Base-by-base conservation (phyloP, 1,284 basidiomycete species). In the Puccinia polysora region DNA sequence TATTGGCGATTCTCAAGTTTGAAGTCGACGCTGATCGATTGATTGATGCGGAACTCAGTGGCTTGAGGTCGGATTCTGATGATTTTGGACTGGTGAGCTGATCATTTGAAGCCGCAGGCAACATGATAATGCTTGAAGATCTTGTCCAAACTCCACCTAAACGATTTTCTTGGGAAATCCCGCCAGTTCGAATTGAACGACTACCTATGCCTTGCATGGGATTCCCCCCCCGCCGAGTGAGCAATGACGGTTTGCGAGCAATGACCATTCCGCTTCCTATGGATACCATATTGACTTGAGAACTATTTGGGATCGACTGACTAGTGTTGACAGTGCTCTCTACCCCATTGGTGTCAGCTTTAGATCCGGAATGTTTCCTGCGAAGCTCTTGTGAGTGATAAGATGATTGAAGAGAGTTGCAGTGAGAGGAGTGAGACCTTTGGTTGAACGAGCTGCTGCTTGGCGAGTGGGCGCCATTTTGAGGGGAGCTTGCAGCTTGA, bases 1-100 rank as follows among this genome's bases (percentile, higher is more conserved):
- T 63, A n/a, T 63, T 55, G 49, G 30, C 15, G 12, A 30, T 28
- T 10, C 50, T 58, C 30, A 71, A 40, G 34, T 71, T 71, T 23
- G 69, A 63, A 18, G 69, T 55, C 12, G 69, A 71, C 5, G 59
- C 59, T 6, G 69, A 71, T 53, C 59, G 45, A 34, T 28, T 63
- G 20, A 69, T 59, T n/a, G 30, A 36, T 5, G 58, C 30, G 12
- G 38, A 15, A 43, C 20, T 45, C 32, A 49, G 49, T 40, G 45
- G 32, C 38, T 56, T 47, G 30, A 45, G 34, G 32, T 68, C 50
- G 2, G 53, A 40, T 28, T 14, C 30, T 4, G 65, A 40, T 28
- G 58, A 12, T 15, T 64, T 47, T 10, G 12, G 15, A n/a, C 49
- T 25, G 47, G 7, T 10, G 30, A 18, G 43, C 45, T 63, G 20